These are phyloP conservation scores for Rhodofomes roseus DNA, from an alignment of 1,284 basidiomycete species.

Conservation along the genomic window DNA sequence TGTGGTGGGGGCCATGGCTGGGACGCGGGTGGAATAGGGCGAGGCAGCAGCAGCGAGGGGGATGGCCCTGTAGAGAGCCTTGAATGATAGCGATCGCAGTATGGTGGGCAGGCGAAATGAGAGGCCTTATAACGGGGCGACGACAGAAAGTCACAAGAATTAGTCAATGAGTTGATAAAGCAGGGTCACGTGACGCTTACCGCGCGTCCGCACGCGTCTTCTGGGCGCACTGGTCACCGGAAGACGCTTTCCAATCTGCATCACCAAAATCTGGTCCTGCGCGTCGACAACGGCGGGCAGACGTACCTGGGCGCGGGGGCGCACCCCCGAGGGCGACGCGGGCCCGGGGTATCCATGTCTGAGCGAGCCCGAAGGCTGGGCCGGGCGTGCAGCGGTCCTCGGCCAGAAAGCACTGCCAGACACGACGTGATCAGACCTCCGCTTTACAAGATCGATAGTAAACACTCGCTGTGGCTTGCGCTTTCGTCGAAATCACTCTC, in stretches of 20 bases:
- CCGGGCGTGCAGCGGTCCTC: background rate
- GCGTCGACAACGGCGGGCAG: background rate
- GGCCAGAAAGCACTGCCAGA: slow-evolving; percentile 1
- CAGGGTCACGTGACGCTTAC: slow-evolving; percentile 14
- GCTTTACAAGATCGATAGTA: background rate
- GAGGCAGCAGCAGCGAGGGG: slow-evolving; percentile 25
- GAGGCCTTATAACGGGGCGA: slow-evolving; percentile 23
- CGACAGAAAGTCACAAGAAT: slow-evolving; percentile 11
- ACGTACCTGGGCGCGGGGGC: background rate
- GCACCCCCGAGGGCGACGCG: background rate
- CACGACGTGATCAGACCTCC: slow-evolving; percentile 1
- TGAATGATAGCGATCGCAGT: slow-evolving; percentile 19
- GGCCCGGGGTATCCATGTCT: background rate
- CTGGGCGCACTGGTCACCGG: slow-evolving; percentile 1
- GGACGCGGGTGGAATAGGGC: slow-evolving; percentile 12
- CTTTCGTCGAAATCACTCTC: background rate
- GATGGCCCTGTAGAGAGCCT: slow-evolving; percentile 20
- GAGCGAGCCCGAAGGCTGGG: background rate
- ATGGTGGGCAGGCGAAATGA: slow-evolving; percentile 15
- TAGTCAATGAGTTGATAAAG: slow-evolving; percentile 20
- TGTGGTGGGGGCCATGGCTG: slow-evolving; percentile 43
- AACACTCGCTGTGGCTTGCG: background rate
- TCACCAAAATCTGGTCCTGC: slow-evolving; percentile 6
- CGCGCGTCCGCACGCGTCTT: slow-evolving; percentile 7
- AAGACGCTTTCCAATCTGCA: slow-evolving; percentile 2